phyloP scores from a whole-genome alignment of 371 early-diverging fungal species.

The Saksenaea oblongispora region DNA sequence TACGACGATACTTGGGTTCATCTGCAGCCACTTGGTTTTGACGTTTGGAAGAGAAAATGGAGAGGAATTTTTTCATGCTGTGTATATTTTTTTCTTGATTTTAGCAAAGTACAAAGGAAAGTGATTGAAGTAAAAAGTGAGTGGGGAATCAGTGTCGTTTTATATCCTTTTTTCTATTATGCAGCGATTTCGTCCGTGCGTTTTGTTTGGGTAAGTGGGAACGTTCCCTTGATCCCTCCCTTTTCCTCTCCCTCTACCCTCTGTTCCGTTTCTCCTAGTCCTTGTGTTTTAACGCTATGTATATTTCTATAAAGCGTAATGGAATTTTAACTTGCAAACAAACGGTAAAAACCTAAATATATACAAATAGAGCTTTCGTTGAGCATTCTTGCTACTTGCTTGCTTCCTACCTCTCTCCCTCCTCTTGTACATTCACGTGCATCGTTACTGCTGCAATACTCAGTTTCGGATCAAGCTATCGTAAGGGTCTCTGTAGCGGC shows the following conservation, averaged over 20 bases:
- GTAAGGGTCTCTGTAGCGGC: background rate
- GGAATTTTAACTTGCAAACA: background rate
- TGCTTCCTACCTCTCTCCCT: too few relatives aligned
- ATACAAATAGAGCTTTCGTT: too few relatives aligned
- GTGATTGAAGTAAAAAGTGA: background rate
- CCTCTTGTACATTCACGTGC: background rate
- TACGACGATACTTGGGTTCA: background rate
- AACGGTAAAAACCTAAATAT: background rate
- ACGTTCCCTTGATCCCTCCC: background rate
- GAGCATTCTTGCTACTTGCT: too few relatives aligned
- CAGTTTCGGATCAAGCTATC: background rate
- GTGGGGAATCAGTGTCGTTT: background rate
- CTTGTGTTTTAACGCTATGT: too few relatives aligned
- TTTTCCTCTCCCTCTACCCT: background rate
- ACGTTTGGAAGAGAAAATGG: constrained; percentile 1
- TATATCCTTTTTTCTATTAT: background rate
- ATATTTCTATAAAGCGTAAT: too few relatives aligned
- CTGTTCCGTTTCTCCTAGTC: too few relatives aligned
- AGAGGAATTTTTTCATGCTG: background rate
- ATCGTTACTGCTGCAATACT: background rate
- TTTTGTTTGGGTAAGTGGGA: background rate
- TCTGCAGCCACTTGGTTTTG: background rate
- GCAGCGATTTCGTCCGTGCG: background rate
- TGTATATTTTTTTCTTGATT: background rate
- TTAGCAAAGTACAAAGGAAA: background rate